Percentiles rank a stretch among this genome's conserved stretches.
Conservation (phyloP, 1,284 basidiomycete genomes). For the Fereydounia khargensis region DNA sequence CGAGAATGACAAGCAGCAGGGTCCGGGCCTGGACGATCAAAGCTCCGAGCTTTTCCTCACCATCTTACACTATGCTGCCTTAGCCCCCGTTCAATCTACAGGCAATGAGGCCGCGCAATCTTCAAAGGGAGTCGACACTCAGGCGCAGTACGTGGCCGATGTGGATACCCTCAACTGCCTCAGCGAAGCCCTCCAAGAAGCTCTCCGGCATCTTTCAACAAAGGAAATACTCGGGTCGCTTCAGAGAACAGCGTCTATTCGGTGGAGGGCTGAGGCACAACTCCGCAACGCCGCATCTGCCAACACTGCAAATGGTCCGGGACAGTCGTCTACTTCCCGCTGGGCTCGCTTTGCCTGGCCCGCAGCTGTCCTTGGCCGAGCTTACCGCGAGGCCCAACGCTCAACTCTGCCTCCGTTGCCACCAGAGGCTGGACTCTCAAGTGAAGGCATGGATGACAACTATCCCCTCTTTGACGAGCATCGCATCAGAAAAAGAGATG, state of each 20-base stretch:
- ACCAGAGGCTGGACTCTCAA: neutral
- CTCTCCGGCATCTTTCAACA: slow-evolving; percentile 28
- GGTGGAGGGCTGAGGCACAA: slow-evolving; percentile 43
- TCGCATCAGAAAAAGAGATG: slow-evolving; percentile 42
- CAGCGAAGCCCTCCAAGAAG: slow-evolving; percentile 13
- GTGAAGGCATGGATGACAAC: too few species aligned
- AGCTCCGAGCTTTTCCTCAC: slow-evolving; percentile 19
- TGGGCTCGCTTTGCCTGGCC: slow-evolving; percentile 39
- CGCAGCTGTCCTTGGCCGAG: slow-evolving; percentile 27
- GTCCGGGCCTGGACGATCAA: slow-evolving; percentile 30
- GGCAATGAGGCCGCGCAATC: neutral
- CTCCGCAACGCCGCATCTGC: slow-evolving; percentile 26
- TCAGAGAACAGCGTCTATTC: slow-evolving; percentile 42
- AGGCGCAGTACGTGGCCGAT: slow-evolving; percentile 12
- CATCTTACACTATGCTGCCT: slow-evolving; percentile 31
- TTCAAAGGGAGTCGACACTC: neutral
- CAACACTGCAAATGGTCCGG: too few species aligned
- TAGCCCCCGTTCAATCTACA: neutral
- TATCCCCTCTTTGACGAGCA: slow-evolving; percentile 4
- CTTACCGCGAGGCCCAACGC: slow-evolving; percentile 30
- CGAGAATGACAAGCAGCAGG: neutral
- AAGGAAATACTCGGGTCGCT: slow-evolving; percentile 27
- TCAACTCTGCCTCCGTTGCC: slow-evolving; percentile 7
- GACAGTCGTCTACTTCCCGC: slow-evolving; percentile 9
- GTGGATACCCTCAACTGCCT: slow-evolving; percentile 24